These are phyloP conservation scores for Boletus fagicola DNA, from an alignment of 768 basidiomycete genomes.

Conservation along the genomic window DNA sequence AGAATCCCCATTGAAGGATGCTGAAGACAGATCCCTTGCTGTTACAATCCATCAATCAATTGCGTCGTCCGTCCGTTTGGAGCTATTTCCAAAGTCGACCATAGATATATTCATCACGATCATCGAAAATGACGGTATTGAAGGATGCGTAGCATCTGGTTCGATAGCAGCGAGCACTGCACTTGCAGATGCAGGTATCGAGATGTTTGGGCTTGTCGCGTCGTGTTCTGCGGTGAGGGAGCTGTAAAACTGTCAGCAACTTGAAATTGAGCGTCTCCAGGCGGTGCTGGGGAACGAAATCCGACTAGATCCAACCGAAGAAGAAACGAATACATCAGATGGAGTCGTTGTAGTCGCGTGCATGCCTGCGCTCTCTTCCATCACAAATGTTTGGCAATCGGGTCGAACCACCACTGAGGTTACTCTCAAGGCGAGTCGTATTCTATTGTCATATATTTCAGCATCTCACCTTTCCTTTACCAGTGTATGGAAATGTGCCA, in stretches of 20 bases:
- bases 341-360: slow-evolving; percentile 78
- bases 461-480: not conserved
- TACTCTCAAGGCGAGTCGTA: slow-evolving; percentile 53
- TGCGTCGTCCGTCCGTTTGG: slow-evolving; percentile 77
- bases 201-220: slow-evolving; percentile 83
- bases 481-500: slow-evolving; percentile 74
- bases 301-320: slow-evolving; percentile 79
- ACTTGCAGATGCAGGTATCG: slow-evolving; percentile 89
- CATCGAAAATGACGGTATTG: slow-evolving; percentile 90
- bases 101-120: slow-evolving; percentile 90
- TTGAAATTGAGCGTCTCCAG: slow-evolving; percentile 36
- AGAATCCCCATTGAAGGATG: slow-evolving; percentile 59
- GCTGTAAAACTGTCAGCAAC: not conserved
- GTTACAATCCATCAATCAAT: slow-evolving; percentile 85
- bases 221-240: slow-evolving; percentile 73
- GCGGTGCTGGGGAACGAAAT: slow-evolving; percentile 54
- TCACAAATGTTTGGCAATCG: slow-evolving; percentile 86
- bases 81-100: slow-evolving; percentile 89
- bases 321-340: slow-evolving; percentile 55
- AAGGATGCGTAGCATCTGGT: slow-evolving; percentile 84
- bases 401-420: slow-evolving; percentile 60
- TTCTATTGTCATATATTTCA: not conserved
- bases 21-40: slow-evolving; percentile 86
- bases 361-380: slow-evolving; percentile 81
- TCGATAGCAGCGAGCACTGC: slow-evolving; percentile 87